Conservation (phyloP, 2,329 filamentous ascomycete species). For the Talaromyces albobiverticillius region DNA sequence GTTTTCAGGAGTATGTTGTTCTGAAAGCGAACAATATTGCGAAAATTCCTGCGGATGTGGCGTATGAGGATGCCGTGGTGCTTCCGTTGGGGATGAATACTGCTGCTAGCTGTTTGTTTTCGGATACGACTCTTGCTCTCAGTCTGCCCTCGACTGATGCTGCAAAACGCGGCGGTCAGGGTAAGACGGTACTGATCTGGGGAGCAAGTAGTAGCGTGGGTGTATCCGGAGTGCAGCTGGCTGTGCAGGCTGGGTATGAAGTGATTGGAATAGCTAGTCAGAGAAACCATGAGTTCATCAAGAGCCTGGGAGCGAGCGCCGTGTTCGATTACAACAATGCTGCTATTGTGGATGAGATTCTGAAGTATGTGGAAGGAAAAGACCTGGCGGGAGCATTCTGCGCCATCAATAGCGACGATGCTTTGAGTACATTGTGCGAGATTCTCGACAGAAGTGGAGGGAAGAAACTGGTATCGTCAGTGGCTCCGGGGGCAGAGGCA, state of each 20-base stretch:
- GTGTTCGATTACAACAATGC: conserved; percentile 42
- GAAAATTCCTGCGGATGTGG: conserved; percentile 22
- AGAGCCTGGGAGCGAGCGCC: conserved; percentile 40
- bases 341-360: not conserved
- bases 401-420: not conserved
- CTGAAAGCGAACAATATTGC: conserved; percentile 13
- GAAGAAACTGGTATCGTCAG: not conserved
- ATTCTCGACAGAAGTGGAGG: not conserved
- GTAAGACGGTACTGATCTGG: conserved; percentile 42
- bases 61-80: conserved; percentile 24
- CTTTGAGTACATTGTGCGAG: not conserved
- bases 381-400: not conserved
- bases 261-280: conserved; percentile 37
- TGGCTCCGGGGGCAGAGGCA: not conserved
- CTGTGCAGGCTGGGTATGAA: conserved; percentile 36
- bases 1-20: conserved; percentile 27
- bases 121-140: conserved; percentile 17
- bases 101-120: conserved; percentile 22
- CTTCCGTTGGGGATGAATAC: conserved; percentile 25
- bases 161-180: not conserved
- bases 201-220: conserved; percentile 49
- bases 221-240: conserved; percentile 41
- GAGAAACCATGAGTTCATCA: conserved; percentile 43
- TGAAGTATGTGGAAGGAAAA: not conserved
- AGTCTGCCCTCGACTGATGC: not conserved